Evolutionary conservation across 1,284 basidiomycete genomes (phyloP).

Genomic region (Coniophora puteana): DNA sequence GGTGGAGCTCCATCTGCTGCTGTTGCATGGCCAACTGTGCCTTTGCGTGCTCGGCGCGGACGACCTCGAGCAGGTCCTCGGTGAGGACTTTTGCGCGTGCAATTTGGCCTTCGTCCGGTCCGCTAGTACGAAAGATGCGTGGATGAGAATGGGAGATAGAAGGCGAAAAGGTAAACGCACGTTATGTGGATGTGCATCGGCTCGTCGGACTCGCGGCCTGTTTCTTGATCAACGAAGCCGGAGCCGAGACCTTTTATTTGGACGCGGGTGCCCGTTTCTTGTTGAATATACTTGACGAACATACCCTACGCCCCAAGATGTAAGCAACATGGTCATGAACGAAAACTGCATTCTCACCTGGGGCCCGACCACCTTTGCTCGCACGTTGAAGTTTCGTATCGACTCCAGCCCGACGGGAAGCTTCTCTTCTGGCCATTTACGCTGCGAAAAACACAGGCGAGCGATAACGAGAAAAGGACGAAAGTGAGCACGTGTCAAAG

Average conservation of each 20-base stretch:
- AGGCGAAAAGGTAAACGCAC: conserved; percentile 48
- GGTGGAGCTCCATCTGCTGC: conserved; percentile 80
- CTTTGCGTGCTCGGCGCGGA: conserved; percentile 83
- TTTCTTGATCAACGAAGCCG: conserved; percentile 94
- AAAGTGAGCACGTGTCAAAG: conserved; percentile 7
- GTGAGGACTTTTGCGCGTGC: conserved; percentile 84
- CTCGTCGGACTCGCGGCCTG: conserved; percentile 86
- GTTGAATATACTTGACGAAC: conserved; percentile 98
- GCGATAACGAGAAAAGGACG: not conserved
- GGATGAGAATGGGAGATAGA: not conserved
- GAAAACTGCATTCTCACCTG: conserved; percentile 49
- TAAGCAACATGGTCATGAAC: not conserved
- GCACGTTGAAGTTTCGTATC: conserved; percentile 94
- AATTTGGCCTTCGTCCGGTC: conserved; percentile 86
- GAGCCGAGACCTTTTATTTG: conserved; percentile 97
- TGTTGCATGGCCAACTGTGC: conserved; percentile 57
- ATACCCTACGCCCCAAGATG: conserved; percentile 56
- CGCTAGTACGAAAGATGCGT: conserved; percentile 44
- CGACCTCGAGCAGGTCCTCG: conserved; percentile 86
- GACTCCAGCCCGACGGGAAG: conserved; percentile 84
- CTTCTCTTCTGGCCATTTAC: conserved; percentile 97
- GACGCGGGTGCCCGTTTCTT: conserved; percentile 94
- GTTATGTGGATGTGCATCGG: conserved; percentile 95
- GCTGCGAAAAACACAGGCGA: conserved; percentile 33
- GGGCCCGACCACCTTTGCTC: conserved; percentile 97